These are phyloP conservation scores for Blastobotrys peoriensis DNA, from an alignment of 805 yeast genomes.

Conservation along the genomic window DNA sequence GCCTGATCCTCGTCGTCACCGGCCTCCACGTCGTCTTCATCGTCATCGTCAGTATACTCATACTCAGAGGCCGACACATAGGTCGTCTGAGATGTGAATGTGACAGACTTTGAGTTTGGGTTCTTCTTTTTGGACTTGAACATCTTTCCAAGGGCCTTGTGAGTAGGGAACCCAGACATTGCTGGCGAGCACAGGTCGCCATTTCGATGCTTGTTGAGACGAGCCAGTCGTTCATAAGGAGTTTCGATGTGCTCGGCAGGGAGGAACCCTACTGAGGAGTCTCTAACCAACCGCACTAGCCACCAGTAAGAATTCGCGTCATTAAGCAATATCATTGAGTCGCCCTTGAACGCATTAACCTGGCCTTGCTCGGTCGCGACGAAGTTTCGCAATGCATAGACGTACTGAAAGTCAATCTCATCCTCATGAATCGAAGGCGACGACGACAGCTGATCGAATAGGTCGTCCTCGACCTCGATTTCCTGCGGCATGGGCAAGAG, in stretches of 20 bases:
- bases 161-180: constrained; percentile 2
- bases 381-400: constrained; percentile 84
- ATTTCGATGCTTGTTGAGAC: constrained; percentile 87
- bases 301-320: constrained; percentile 97
- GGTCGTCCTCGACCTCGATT: constrained; percentile 27
- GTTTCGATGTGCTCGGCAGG: constrained; percentile 96
- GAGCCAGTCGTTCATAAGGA: constrained; percentile 82
- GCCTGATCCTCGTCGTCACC: constrained; percentile 9
- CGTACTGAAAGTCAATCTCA: constrained; percentile 73
- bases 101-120: constrained; percentile 15
- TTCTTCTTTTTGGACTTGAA: constrained; percentile 14
- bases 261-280: constrained; percentile 81
- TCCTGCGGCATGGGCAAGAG: not conserved
- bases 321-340: constrained; percentile 72
- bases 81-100: constrained; percentile 15
- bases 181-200: constrained; percentile 42
- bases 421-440: constrained; percentile 47
- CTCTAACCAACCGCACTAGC: constrained; percentile 59
- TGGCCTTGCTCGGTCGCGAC: constrained; percentile 92
- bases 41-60: constrained; percentile 22
- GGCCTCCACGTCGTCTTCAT: constrained; percentile 15
- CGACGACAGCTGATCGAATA: constrained; percentile 48
- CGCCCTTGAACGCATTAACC: constrained; percentile 71
- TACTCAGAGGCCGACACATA: constrained; percentile 26
- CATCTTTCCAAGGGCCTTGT: constrained; percentile 13